Conservation (phyloP, 1,139 yeast species). For the Suhomyces kunorum region DNA sequence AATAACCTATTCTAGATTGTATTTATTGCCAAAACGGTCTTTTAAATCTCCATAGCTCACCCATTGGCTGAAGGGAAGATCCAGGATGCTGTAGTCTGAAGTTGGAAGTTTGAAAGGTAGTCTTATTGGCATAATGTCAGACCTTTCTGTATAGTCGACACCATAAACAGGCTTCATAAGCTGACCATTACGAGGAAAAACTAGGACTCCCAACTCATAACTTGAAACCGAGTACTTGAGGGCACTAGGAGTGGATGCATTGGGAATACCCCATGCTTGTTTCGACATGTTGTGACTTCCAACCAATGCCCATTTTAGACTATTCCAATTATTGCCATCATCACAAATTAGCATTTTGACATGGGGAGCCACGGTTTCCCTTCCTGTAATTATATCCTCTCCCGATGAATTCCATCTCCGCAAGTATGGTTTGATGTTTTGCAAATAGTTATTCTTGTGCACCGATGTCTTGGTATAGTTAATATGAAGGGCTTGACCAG, state of each 20-base stretch:
- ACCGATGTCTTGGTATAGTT: constrained; percentile 31
- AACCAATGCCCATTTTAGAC: constrained; percentile 62
- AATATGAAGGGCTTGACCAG: constrained; percentile 61
- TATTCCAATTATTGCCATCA: constrained; percentile 50
- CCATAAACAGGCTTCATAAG: constrained; percentile 41
- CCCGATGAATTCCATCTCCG: constrained; percentile 31
- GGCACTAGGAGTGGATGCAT: constrained; percentile 19
- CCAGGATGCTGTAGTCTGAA: constrained; percentile 34
- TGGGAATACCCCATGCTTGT: constrained; percentile 63
- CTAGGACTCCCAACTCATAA: constrained; percentile 59
- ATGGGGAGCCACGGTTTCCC: constrained; percentile 43
- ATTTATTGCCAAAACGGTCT: constrained; percentile 25
- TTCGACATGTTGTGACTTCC: constrained; percentile 67
- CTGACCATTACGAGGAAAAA: constrained; percentile 20
- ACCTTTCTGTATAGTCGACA: constrained; percentile 30
- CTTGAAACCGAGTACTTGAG: constrained; percentile 32
- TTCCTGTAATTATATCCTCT: constrained; percentile 24
- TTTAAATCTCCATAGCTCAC: constrained; percentile 23
- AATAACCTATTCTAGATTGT: constrained; percentile 13
- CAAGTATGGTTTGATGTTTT: constrained; percentile 38
- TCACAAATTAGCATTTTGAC: constrained; percentile 43
- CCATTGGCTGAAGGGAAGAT: constrained; percentile 52
- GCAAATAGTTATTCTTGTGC: constrained; percentile 31
- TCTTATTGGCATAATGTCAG: constrained; percentile 35
- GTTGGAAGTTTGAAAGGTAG: constrained; percentile 60